Conservation (phyloP, 1,284 basidiomycete species). For the Tylopilus sp. region DNA sequence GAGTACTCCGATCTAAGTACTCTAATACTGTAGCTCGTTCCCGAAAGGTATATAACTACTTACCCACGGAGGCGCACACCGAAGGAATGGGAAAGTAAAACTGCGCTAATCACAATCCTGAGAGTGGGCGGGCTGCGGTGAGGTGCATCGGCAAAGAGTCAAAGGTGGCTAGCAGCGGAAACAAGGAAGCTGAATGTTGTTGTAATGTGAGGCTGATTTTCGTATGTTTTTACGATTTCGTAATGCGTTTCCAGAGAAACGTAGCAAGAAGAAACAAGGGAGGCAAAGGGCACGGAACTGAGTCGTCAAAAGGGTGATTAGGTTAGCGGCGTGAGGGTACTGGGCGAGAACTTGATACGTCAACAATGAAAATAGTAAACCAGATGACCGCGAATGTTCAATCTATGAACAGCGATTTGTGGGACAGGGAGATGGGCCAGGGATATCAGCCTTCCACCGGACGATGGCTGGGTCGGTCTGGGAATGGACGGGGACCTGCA, state of each 20-base stretch:
- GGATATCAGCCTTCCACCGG: constrained; percentile 32
- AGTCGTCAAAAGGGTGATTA: constrained; percentile 35
- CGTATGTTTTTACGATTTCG: constrained; percentile 47
- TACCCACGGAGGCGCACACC: constrained; percentile 35
- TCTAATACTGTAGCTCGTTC: constrained; percentile 7
- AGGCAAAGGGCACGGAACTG: constrained; percentile 27
- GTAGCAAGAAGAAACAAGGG: constrained; percentile 38
- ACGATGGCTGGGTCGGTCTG: constrained; percentile 22
- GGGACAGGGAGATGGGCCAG: constrained; percentile 31
- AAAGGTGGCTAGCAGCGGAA: constrained; percentile 25
- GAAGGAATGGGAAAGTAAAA: constrained; percentile 27
- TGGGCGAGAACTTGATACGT: constrained; percentile 35
- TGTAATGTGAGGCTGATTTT: constrained; percentile 41
- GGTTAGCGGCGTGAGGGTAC: constrained; percentile 36
- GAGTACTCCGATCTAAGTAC: constrained; percentile 25
- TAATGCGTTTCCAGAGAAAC: constrained; percentile 35
- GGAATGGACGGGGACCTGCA: constrained; percentile 24
- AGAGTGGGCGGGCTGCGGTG: constrained; percentile 4
- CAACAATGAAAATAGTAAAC: constrained; percentile 28
- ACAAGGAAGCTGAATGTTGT: constrained; percentile 40
- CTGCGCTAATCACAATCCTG: constrained; percentile 19
- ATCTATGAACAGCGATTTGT: constrained; percentile 37
- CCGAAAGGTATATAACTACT: constrained; percentile 40
- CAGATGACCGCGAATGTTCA: constrained; percentile 32
- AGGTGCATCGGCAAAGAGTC: constrained; percentile 25